These are phyloP conservation scores for Diversispora eburnea DNA, from an alignment of 192 early-diverging fungal species.

Conservation along the genomic window DNA sequence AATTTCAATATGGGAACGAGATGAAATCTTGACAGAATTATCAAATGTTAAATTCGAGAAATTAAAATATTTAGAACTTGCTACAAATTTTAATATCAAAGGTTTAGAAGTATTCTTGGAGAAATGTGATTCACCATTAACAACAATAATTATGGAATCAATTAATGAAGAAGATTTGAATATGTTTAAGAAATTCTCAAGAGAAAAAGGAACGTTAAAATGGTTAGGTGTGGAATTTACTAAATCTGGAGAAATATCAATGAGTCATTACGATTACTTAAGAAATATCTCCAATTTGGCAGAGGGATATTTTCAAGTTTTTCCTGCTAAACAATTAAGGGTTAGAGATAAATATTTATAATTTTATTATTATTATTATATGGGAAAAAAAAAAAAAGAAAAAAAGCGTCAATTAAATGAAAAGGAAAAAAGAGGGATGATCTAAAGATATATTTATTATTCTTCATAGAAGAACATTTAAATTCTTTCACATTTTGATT, in stretches of 20 bases:
- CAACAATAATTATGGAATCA: neutral
- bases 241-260: neutral
- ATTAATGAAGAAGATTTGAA: neutral
- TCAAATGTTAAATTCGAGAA: neutral
- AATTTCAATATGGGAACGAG: neutral
- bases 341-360: constrained; percentile 5
- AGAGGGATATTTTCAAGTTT: neutral
- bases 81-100: neutral
- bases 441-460: too few species aligned
- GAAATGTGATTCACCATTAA: constrained; percentile 1
- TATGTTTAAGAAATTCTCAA: neutral
- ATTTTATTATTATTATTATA: neutral
- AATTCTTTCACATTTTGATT: too few species aligned
- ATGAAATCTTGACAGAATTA: neutral
- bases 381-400: too few species aligned
- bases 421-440: too few species aligned
- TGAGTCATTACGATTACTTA: neutral
- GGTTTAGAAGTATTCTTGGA: neutral
- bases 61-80: constrained; percentile 4
- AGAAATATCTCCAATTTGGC: neutral
- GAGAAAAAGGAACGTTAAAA: neutral
- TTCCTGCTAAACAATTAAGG: neutral
- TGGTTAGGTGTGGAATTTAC: neutral
- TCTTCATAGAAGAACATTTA: too few species aligned
- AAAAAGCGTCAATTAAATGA: too few species aligned